Percentiles rank a stretch among this genome's conserved stretches.
Conservation (phyloP, 208 protist species). For the Polymyxa betae region DNA sequence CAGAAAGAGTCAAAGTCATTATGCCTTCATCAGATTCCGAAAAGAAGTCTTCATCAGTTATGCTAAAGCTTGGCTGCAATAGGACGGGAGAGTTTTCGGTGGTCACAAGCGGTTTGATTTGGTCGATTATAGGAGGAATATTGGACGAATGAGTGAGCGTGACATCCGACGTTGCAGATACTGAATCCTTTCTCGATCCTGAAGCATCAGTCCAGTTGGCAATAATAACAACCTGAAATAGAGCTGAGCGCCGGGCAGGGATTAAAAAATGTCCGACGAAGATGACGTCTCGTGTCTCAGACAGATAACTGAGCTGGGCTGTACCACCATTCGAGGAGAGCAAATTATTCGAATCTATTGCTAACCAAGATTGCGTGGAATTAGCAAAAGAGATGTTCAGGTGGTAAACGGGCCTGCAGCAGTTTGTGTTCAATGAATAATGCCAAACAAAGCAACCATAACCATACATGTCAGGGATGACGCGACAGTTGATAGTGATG, state of each 20-base stretch:
- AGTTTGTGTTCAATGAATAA: too few relatives aligned
- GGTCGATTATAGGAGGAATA: not conserved
- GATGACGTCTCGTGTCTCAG: not conserved
- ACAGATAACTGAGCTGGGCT: not conserved
- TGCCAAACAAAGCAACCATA: too few relatives aligned
- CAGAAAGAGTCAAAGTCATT: not conserved
- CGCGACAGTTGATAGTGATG: too few relatives aligned
- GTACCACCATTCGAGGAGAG: not conserved
- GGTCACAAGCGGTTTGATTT: not conserved
- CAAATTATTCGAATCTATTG: not conserved
- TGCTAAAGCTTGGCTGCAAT: not conserved
- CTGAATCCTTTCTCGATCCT: not conserved
- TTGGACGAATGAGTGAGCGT: not conserved
- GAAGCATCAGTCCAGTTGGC: not conserved
- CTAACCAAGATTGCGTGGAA: not conserved
- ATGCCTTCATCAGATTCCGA: not conserved
- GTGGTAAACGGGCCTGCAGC: not conserved
- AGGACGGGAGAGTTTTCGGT: not conserved
- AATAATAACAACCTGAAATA: not conserved
- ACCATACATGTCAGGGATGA: too few relatives aligned
- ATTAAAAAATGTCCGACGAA: not conserved
- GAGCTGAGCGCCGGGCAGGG: not conserved
- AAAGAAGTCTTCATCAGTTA: constrained; percentile 22
- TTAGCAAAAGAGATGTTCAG: not conserved
- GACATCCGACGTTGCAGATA: not conserved